Evolutionary conservation across 805 yeast species (phyloP).

Genomic region (Ogataea nitratoaversa): DNA sequence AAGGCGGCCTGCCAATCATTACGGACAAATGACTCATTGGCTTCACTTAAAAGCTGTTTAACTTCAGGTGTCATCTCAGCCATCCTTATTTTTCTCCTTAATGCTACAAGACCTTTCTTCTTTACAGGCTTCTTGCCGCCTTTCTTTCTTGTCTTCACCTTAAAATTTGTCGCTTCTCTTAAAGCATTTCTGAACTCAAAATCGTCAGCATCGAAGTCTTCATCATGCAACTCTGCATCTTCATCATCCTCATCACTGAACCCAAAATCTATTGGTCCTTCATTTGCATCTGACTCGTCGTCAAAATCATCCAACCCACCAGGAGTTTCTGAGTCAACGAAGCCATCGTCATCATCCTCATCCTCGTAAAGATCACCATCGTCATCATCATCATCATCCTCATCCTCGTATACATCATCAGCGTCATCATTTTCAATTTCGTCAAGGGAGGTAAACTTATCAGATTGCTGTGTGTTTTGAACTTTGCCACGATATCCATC

Average conservation of each 20-base stretch:
- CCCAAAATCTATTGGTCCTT: conserved; percentile 23
- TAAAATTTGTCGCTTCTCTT: conserved; percentile 64
- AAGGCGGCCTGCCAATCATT: conserved; percentile 58
- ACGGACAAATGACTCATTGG: conserved; percentile 75
- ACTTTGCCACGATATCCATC: conserved; percentile 16
- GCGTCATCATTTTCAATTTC: conserved; percentile 24
- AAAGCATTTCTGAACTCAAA: conserved; percentile 56
- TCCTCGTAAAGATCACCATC: conserved; percentile 16
- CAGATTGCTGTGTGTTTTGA: no score
- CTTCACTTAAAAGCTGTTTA: conserved; percentile 57
- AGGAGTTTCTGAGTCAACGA: no score
- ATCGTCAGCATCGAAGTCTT: conserved; percentile 39
- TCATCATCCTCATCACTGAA: conserved; percentile 30
- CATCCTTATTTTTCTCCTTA: conserved; percentile 37
- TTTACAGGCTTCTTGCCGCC: conserved; percentile 27
- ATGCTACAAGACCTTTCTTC: conserved; percentile 33
- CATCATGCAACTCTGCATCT: conserved; percentile 26
- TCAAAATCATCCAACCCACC: conserved; percentile 17
- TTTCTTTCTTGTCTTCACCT: conserved; percentile 38
- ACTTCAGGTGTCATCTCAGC: conserved; percentile 69
- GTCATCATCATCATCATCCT: conserved; percentile 13
- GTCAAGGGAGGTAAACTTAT: no score
- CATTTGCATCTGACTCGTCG: conserved; percentile 18
- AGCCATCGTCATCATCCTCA: conserved; percentile 10
- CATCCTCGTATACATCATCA: conserved; percentile 13